Conservation (phyloP, 192 early-diverging fungal genomes). For the Entomortierella parvispora region DNA sequence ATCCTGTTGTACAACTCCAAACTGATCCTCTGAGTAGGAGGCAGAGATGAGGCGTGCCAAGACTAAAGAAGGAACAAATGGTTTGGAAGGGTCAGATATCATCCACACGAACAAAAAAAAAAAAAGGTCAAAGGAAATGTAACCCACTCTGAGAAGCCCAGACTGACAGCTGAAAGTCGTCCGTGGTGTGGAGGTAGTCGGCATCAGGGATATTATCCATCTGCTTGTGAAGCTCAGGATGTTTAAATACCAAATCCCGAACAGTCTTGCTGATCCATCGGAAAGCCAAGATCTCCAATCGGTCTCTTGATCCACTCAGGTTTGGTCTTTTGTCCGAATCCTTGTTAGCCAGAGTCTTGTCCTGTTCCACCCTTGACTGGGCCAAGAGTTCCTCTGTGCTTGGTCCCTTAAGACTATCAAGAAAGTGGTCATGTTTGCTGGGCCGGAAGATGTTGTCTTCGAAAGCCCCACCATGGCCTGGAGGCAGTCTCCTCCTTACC, state of each 20-base stretch:
- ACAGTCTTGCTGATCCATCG: conserved; percentile 34
- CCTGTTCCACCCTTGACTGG: conserved; percentile 14
- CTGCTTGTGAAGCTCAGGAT: conserved; percentile 35
- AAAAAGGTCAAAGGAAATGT: neutral
- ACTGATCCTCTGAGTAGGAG: conserved; percentile 45
- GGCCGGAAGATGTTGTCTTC: conserved; percentile 42
- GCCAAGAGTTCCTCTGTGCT: conserved; percentile 47
- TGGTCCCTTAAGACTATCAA: conserved; percentile 39
- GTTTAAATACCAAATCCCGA: conserved; percentile 21
- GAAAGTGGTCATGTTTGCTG: conserved; percentile 25
- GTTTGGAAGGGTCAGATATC: too few species aligned
- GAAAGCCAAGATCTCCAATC: conserved; percentile 34
- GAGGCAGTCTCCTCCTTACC: conserved; percentile 22
- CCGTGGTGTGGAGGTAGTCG: conserved; percentile 16
- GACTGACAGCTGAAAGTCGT: conserved; percentile 34
- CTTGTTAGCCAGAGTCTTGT: conserved; percentile 10
- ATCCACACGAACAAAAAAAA: too few species aligned
- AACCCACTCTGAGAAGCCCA: conserved; percentile 48
- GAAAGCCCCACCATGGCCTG: conserved; percentile 36
- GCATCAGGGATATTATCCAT: conserved; percentile 18
- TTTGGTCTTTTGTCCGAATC: conserved; percentile 22
- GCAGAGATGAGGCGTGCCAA: conserved; percentile 28
- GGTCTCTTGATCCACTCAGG: conserved; percentile 19
- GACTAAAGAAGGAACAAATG: too few species aligned
- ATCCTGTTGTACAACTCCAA: conserved; percentile 53